phyloP scores from a whole-genome alignment of 139 green algal species.

The Monoraphidium neglectum region DNA sequence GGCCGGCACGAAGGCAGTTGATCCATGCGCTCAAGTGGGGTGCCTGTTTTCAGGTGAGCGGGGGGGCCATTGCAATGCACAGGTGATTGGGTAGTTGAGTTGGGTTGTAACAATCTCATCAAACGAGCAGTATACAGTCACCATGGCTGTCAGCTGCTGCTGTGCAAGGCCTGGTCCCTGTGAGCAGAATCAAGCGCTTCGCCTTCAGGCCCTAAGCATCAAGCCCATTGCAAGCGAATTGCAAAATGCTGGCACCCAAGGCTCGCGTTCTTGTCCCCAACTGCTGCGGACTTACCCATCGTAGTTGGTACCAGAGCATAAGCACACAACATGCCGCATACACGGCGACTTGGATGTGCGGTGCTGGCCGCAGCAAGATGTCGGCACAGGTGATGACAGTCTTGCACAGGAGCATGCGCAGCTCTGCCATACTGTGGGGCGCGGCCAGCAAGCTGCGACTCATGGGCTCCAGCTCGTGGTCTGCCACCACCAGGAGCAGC shows the following conservation, averaged over 20 bases:
- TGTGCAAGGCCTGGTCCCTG: no score
- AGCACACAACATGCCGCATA: conserved; percentile 25
- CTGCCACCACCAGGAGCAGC: conserved; percentile 45
- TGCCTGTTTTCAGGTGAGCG: no score
- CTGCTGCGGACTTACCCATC: not conserved
- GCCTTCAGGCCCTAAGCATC: no score
- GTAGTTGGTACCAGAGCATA: not conserved
- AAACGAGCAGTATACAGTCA: no score
- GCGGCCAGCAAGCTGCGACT: conserved; percentile 34
- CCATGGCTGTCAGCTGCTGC: no score
- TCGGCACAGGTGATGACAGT: conserved; percentile 44
- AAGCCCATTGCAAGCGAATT: no score
- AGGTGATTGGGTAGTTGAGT: no score
- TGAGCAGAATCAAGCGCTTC: no score
- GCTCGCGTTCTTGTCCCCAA: not conserved
- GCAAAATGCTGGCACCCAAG: no score
- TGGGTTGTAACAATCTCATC: no score
- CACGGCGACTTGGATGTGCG: conserved; percentile 35
- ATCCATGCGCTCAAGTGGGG: conserved; percentile 48
- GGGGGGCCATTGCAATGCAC: no score
- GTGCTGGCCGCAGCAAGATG: conserved; percentile 34
- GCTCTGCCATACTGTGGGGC: conserved; percentile 43
- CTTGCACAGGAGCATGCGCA: conserved; percentile 41
- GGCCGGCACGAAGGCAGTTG: conserved; percentile 41
- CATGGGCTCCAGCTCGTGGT: conserved; percentile 52